phyloP scores from a whole-genome alignment of 202 grass and related monocot genomes.

The Elaeis oleifera region DNA sequence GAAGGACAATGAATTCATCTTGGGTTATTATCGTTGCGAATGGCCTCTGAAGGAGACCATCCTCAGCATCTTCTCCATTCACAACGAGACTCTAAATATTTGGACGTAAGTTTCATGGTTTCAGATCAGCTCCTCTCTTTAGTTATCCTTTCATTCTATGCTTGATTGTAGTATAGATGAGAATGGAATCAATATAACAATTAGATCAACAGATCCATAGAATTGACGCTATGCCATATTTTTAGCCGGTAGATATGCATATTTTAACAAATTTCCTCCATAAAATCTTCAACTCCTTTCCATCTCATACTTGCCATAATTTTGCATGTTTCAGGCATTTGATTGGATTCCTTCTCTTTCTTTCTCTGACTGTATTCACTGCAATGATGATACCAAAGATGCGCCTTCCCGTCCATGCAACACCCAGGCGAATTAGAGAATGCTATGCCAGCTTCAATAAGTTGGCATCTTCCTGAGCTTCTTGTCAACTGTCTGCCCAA shows the following conservation, averaged over 20 bases:
- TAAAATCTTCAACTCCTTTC: too few species aligned
- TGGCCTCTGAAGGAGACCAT: conserved; percentile 83
- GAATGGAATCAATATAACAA: too few species aligned
- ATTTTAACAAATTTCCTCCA: too few species aligned
- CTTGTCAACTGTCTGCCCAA: background rate
- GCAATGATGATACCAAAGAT: conserved; percentile 60
- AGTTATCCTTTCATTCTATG: background rate
- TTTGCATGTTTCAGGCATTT: conserved; percentile 45
- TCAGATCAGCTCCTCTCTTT: background rate
- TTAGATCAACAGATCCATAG: too few species aligned
- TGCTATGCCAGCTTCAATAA: background rate
- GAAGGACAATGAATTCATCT: conserved; percentile 96
- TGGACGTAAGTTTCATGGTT: conserved; percentile 56
- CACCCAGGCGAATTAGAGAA: conserved; percentile 24
- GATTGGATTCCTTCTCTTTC: conserved; percentile 74
- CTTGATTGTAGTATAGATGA: too few species aligned
- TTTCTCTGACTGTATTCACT: conserved; percentile 57
- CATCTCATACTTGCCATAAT: too few species aligned
- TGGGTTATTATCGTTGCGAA: conserved; percentile 63
- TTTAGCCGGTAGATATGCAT: too few species aligned
- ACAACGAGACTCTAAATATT: conserved; percentile 94
- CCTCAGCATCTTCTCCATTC: conserved; percentile 87
- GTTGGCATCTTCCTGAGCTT: too few species aligned
- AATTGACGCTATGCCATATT: too few species aligned
- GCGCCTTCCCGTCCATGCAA: background rate